Evolutionary conservation across 2,329 filamentous ascomycete genomes (phyloP).

Genomic region (Colletotrichum sp.): DNA sequence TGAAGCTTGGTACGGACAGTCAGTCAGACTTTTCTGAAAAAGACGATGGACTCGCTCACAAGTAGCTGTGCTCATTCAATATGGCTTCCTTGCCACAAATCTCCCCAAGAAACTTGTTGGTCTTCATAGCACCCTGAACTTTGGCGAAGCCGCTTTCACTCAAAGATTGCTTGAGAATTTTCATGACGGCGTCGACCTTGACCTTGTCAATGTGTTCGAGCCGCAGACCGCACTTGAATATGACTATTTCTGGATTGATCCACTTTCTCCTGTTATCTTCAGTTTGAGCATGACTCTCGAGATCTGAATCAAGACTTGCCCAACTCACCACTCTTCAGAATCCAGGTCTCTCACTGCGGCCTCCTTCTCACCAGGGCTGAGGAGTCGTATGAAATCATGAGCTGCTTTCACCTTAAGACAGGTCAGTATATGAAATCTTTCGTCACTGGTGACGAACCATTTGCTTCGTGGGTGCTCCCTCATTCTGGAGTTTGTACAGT

Average conservation of each 20-base stretch:
- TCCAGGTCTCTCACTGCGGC: not conserved
- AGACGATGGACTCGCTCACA: not conserved
- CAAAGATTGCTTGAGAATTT: not conserved
- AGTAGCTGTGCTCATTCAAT: not conserved
- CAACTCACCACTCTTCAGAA: not conserved
- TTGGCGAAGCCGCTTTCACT: not conserved
- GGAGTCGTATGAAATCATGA: not conserved
- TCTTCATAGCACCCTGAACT: not conserved
- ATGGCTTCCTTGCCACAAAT: not conserved
- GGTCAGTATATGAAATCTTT: not conserved
- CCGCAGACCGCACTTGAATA: not conserved
- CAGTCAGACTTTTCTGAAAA: not conserved
- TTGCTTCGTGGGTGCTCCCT: not conserved
- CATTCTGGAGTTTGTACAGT: not conserved
- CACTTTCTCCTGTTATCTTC: not conserved
- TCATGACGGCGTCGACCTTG: not conserved
- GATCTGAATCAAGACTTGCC: not conserved
- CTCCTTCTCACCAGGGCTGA: not conserved
- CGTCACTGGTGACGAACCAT: not conserved
- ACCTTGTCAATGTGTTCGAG: not conserved
- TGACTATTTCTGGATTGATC: not conserved
- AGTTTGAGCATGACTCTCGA: rapidly evolving
- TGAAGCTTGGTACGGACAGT: not conserved
- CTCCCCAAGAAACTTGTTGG: not conserved
- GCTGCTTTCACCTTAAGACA: not conserved